Conservation (phyloP, 2,329 filamentous ascomycete species). For the Colletotrichum cuscutae region DNA sequence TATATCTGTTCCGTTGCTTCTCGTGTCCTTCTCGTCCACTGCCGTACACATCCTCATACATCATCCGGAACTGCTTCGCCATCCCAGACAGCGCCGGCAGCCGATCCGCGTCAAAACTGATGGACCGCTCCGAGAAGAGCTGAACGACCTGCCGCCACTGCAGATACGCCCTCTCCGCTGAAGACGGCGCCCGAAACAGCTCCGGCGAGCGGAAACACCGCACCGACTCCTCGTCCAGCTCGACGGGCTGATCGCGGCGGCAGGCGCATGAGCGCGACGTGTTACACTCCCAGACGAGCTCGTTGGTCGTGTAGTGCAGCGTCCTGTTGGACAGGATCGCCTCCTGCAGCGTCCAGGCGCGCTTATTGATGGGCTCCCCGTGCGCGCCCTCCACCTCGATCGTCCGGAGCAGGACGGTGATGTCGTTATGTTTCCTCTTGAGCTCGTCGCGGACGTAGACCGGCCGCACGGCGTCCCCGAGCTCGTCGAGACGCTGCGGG, state of each 20-base stretch:
- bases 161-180: neutral
- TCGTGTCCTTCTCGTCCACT: too few relatives aligned
- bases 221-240: neutral
- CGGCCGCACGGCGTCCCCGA: neutral
- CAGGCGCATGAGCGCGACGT: neutral
- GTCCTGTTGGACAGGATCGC: slow-evolving; percentile 35
- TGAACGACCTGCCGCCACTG: neutral
- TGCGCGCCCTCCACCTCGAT: neutral
- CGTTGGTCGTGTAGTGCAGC: slow-evolving; percentile 31
- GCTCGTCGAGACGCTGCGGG: neutral
- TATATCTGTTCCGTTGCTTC: neutral
- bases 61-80: neutral
- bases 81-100: neutral
- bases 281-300: slow-evolving; percentile 37
- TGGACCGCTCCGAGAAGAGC: neutral
- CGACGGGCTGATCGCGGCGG: neutral
- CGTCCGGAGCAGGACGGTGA: neutral
- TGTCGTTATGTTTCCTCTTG: neutral
- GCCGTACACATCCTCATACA: neutral
- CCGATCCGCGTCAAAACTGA: neutral
- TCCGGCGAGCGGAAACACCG: neutral
- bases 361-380: neutral
- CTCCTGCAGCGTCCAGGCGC: slow-evolving; percentile 39
- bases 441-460: neutral
- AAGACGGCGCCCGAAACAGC: neutral